Evolutionary conservation across 495 filamentous ascomycete genomes (phyloP), one percentile per base, ranked within the genome.

Genomic region (Neurospora sp.): DNA sequence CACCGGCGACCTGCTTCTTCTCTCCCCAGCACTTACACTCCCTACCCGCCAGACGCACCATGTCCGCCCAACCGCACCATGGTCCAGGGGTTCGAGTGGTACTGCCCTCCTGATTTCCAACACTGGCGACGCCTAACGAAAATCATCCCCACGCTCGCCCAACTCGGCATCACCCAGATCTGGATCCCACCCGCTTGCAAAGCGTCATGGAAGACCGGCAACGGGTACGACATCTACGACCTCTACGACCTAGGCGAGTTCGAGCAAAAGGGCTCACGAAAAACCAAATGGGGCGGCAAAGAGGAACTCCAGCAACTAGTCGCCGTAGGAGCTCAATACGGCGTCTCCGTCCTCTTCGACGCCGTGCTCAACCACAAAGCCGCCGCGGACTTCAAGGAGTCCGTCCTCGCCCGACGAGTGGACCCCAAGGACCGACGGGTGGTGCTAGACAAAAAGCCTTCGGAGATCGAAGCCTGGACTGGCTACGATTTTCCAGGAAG

Each of bases 201-300:
- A 77, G 90, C 87, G 0, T 85, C 88, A 74, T 53, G 38, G 8
- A 87, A 83, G 42, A 76, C 84, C 8, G 89, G 90, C 4, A 92
- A 91, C 78, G 92, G 91, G 5, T 93, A 93, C 75, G 91, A 94
- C 78, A 86, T 92, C 75, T 93, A 94, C 73, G 91, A 94, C 76
- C 76, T 94, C 5, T 94, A 90, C 76, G 92, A 94, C 73, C 79
- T 93, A n/a, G 92, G 92, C n/a, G 92, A 94, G 76, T 94, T 93
- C 75, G 86, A 92, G 69, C 91, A 93, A 75, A 93, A 93, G 76
- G 90, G 89, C 22, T 77, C 80, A 0, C 77, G 82, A 18, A 80
- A 81, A 4, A 93, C 91, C 4, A 92, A 92, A 82, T 94, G 91
- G 91, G 91, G 92, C 14, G 83, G 80, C 4, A 90, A 88, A 72